Evolutionary conservation across 768 basidiomycete genomes (phyloP).

Genomic region (Xanthoconium stramineum): DNA sequence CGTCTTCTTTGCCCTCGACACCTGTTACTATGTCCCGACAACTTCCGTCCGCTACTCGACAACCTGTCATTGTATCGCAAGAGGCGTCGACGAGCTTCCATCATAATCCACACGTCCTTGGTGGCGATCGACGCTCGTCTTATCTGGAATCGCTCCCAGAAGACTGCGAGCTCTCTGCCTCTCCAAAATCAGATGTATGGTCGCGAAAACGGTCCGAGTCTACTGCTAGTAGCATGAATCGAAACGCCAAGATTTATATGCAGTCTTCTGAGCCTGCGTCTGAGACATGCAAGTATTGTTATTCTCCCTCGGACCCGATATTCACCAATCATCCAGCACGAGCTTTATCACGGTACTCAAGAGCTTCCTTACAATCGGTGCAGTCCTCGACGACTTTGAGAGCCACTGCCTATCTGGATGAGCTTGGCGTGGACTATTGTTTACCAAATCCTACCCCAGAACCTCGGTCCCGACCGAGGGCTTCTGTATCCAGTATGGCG

Average conservation of each 20-base stretch:
- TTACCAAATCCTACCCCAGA: constrained; percentile 22
- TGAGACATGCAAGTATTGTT: constrained; percentile 10
- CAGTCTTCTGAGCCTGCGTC: constrained; percentile 2
- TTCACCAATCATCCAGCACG: constrained; percentile 15
- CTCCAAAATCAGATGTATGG: constrained; percentile 13
- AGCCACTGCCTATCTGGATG: constrained; percentile 27
- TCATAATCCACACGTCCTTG: constrained; percentile 24
- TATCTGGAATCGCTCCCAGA: constrained; percentile 51
- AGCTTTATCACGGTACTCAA: constrained; percentile 18
- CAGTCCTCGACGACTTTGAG: constrained; percentile 26
- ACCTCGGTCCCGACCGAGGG: constrained; percentile 21
- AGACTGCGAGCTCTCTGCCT: constrained; percentile 38
- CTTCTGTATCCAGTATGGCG: constrained; percentile 52
- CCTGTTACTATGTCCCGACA: constrained; percentile 17
- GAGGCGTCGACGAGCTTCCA: constrained; percentile 26
- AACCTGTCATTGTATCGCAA: constrained; percentile 23
- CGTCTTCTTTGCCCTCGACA: constrained; percentile 27
- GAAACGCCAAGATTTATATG: constrained; percentile 20
- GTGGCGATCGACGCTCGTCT: constrained; percentile 16
- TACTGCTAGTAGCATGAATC: constrained; percentile 11
- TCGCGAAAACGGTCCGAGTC: constrained; percentile 20
- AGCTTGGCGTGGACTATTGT: constrained; percentile 29
- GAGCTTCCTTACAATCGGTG: constrained; percentile 31
- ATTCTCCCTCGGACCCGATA: background rate
- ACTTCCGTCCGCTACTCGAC: constrained; percentile 13